A percentile compares a stretch with the other conserved stretches of the same genome.
These are phyloP conservation scores for Didymella sp. DNA, from an alignment of 2,329 filamentous ascomycete species.

Conservation along the genomic window DNA sequence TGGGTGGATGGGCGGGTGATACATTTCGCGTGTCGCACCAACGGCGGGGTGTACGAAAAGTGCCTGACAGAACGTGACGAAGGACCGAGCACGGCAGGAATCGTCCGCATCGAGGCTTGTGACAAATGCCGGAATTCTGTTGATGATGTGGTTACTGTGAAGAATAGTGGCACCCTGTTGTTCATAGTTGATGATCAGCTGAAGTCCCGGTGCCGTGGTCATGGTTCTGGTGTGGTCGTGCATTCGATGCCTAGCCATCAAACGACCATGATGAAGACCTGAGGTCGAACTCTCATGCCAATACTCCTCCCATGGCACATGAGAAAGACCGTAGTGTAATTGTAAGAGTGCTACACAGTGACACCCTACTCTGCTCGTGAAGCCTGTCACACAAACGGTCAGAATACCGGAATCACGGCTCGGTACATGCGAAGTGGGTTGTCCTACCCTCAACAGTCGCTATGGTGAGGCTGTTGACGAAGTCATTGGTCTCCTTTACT, in stretches of 20 bases:
- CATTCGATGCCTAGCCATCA: background rate
- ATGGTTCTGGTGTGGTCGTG: background rate
- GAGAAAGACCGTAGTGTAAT: background rate
- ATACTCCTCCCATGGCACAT: conserved; percentile 4
- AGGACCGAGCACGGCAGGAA: conserved; percentile 1
- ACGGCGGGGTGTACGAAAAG: conserved; percentile 8
- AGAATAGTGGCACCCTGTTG: background rate
- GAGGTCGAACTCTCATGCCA: conserved; percentile 2
- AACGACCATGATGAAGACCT: background rate
- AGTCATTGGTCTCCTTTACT: conserved; percentile 13
- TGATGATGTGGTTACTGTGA: conserved; percentile 1
- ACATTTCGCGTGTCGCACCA: conserved; percentile 19
- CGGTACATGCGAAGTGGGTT: conserved; percentile 18
- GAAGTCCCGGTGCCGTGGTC: conserved; percentile 6
- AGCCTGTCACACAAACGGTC: conserved; percentile 20
- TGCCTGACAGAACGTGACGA: conserved; percentile 21
- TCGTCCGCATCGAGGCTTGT: background rate
- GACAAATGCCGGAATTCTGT: background rate
- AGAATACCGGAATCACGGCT: conserved; percentile 12
- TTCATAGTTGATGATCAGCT: conserved; percentile 1
- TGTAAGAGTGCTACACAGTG: conserved; percentile 18
- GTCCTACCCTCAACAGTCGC: conserved; percentile 20
- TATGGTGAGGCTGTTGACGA: conserved; percentile 11
- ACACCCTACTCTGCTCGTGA: conserved; percentile 17
- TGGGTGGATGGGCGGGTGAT: conserved; percentile 13